Percentiles rank a stretch among this genome's conserved stretches.
Conservation (phyloP, 2,329 filamentous ascomycete genomes). For the Madurella fahalii region DNA sequence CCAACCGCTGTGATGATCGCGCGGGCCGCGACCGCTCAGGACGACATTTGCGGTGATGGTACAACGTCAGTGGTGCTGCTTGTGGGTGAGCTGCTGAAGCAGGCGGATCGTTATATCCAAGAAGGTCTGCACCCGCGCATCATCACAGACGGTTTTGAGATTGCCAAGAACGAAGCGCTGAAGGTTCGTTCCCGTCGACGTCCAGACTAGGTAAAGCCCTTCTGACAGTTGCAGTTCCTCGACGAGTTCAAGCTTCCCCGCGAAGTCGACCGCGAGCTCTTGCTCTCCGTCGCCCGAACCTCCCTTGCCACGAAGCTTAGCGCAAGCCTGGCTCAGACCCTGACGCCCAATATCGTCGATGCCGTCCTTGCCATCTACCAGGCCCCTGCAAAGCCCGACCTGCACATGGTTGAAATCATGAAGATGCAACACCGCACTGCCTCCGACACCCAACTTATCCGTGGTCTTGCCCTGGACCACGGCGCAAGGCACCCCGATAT, state of each 20-base stretch:
- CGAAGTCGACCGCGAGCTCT: slow-evolving; percentile 87
- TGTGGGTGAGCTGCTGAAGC: slow-evolving; percentile 95
- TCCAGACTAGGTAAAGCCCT: neutral
- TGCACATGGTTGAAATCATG: slow-evolving; percentile 99
- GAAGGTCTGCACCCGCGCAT: slow-evolving; percentile 96
- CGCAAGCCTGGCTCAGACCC: slow-evolving; percentile 77
- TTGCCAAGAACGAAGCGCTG: slow-evolving; percentile 87
- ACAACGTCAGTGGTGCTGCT: slow-evolving; percentile 94
- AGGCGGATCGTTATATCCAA: slow-evolving; percentile 91
- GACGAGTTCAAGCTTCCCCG: slow-evolving; percentile 87
- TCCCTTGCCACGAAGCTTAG: slow-evolving; percentile 96
- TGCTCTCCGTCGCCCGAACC: slow-evolving; percentile 88
- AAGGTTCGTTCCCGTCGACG: slow-evolving; percentile 54
- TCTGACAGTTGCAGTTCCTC: slow-evolving; percentile 62
- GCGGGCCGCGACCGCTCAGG: slow-evolving; percentile 87
- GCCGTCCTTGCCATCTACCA: slow-evolving; percentile 93
- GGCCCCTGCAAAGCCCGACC: slow-evolving; percentile 82
- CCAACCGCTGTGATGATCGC: slow-evolving; percentile 87
- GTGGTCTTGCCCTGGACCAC: slow-evolving; percentile 88
- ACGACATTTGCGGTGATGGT: slow-evolving; percentile 97
- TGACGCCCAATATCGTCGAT: slow-evolving; percentile 94
- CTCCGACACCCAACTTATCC: slow-evolving; percentile 92
- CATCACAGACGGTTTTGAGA: slow-evolving; percentile 95
- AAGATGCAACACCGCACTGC: slow-evolving; percentile 99
- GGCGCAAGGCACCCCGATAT: slow-evolving; percentile 96